phyloP scores from a whole-genome alignment of 345 rosid genomes.

The Murraya koenigii region DNA sequence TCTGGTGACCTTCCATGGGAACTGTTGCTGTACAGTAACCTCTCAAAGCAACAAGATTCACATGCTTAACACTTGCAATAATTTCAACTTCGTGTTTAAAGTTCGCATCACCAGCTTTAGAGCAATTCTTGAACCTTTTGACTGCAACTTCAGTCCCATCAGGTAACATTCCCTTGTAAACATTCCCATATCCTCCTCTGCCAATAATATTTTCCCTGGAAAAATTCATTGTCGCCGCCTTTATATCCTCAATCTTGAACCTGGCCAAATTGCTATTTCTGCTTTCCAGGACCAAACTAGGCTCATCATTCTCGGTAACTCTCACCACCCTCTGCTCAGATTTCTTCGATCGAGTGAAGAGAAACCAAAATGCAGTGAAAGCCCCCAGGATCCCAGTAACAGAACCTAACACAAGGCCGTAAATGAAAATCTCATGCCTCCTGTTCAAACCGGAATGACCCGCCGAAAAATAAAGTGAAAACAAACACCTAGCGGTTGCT shows the following conservation, averaged over 20 bases:
- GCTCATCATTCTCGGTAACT: neutral
- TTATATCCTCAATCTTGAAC: conserved; percentile 29
- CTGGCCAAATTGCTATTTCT: conserved; percentile 19
- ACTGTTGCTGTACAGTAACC: conserved; percentile 39
- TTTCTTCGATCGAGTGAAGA: conserved; percentile 12
- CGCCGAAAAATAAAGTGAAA: conserved; percentile 14
- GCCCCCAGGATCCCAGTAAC: conserved; percentile 26
- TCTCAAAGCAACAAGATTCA: conserved; percentile 41
- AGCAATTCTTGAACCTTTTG: conserved; percentile 44
- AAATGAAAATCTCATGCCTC: conserved; percentile 4
- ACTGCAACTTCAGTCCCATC: conserved; percentile 40
- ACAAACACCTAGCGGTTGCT: conserved; percentile 35
- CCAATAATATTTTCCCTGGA: conserved; percentile 33
- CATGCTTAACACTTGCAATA: conserved; percentile 44
- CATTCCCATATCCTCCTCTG: conserved; percentile 36
- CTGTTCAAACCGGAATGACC: neutral
- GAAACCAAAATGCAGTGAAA: conserved; percentile 14
- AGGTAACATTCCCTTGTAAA: conserved; percentile 32
- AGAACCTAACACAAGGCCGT: conserved; percentile 29
- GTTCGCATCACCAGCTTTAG: conserved; percentile 28
- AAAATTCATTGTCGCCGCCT: conserved; percentile 32
- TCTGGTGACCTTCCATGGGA: conserved; percentile 32
- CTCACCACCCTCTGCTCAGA: neutral
- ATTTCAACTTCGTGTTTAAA: conserved; percentile 44
- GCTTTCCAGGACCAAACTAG: conserved; percentile 19